Base-by-base conservation (phyloP, 768 basidiomycete genomes). In the Fomitopsis pulvina region DNA sequence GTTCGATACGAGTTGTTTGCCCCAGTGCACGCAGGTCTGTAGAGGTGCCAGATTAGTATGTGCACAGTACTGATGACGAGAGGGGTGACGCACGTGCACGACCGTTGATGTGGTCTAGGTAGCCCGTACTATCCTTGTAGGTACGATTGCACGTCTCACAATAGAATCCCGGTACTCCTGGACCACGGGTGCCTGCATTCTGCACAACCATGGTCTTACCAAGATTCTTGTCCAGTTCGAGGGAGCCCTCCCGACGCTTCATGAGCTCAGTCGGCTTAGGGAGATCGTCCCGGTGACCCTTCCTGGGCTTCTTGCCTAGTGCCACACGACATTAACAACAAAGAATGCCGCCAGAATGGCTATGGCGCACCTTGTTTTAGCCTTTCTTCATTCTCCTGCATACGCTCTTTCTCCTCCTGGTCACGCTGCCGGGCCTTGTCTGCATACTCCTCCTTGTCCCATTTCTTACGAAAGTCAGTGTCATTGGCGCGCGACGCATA, bases 51-150 rank as follows among this genome's bases (percentile, higher is more conserved):
- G 26, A 2, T n/a, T 11, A 47, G 22, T 21, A 22, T n/a, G 12
- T 1, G 8, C 12, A 20, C 3, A 26, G 45, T 49, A 26, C 47
- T 51, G 40, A 26, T 52, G 48, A 54, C 48, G 21, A 41, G 34
- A 25, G 37, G 27, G n/a, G 3, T 43, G 14, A 30, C 92, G 60
- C 65, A 97, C 95, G 95, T 47, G 81, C 81, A 73, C 93, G 78
- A 52, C 92, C 85, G 68, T 99, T 99, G 49, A 99, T 80, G 62
- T 99, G 96, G 63, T 97, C 94, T 41, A 99, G 71, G 64, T 98
- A 98, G 9, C 83, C 89, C n/a, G 83, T 77, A 45, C 83, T 92
- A 61, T 99, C 96, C 67, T 95, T 96, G 70, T 92, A 89, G 14
- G 87, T 95, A 57, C 92, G 75, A 57, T 80, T 86, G 66, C 96